Evolutionary conservation across 2,329 filamentous ascomycete species (phyloP), one percentile per base, ranked within the genome.

Genomic region (Sporothrix curviconia): DNA sequence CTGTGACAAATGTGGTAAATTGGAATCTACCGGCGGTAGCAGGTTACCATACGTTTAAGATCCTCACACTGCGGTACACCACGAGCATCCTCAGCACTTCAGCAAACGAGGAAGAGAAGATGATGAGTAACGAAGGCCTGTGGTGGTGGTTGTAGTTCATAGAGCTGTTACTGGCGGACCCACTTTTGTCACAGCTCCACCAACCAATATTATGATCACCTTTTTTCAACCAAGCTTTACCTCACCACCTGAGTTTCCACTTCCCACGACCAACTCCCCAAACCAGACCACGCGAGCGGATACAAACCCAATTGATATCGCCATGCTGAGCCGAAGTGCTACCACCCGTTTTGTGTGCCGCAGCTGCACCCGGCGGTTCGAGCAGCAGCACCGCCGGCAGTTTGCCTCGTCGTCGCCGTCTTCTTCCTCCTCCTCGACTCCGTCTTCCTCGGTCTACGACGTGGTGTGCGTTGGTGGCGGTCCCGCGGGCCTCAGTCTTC

Each of bases 401-500:
- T n/a, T 63, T 14, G 57, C 59, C 9, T 57, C 53, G 2, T 8
- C 46, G 4, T 30, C 36, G 3, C 4, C 50, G 0, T n/a, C 28
- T 2, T 24, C 46, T 8, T 25, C 39, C 3, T 7, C 42, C 11
- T 9, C 55, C 6, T 37, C 67, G 15, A 59, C 70, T 51, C 65
- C 72, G 8, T 63, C 67, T 14, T 59, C 69, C 47, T 65, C 68
- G 53, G 85, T 96, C 66, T 96, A 94, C 76, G 91, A 96, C 80
- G 87, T 96, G 32, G 90, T 96, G 61, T 94, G 90, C 66, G 87
- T 96, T 55, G 91, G 91, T 60, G 92, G 91, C 61, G 91, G 92
- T 5, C 91, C 92, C 24, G 91, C 91, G 44, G 92, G 92, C 56
- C 78, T 99, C 58, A 95, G 90, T 66, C 80, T 95, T 32, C 74